Evolutionary conservation across 805 yeast species (phyloP).

Genomic region (Yarrowia sp.): DNA sequence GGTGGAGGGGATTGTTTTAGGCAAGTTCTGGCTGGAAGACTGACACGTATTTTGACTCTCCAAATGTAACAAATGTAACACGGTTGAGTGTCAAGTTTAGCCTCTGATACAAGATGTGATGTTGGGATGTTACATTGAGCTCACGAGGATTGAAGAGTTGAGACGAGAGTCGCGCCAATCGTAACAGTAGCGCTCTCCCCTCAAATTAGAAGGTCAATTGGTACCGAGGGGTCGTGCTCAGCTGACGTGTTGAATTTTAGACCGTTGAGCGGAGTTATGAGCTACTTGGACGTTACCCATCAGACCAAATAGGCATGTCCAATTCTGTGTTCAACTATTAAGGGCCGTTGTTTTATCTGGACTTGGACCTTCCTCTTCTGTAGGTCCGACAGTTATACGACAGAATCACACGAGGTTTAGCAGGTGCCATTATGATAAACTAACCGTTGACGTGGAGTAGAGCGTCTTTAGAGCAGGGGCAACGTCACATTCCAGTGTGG

Average conservation of each 20-base stretch:
- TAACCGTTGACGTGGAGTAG: background rate
- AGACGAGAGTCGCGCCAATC: too few relatives aligned
- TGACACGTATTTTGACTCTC: background rate
- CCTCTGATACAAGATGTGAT: background rate
- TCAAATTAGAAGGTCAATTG: background rate
- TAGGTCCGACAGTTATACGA: too few relatives aligned
- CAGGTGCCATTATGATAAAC: background rate
- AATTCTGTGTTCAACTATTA: too few relatives aligned
- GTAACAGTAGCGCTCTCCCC: background rate
- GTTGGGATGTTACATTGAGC: constrained; percentile 7
- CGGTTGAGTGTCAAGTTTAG: background rate
- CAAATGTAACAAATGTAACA: background rate
- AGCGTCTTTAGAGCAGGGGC: background rate
- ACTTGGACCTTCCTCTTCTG: too few relatives aligned
- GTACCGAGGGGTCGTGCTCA: too few relatives aligned
- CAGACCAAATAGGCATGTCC: too few relatives aligned
- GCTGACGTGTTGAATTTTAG: too few relatives aligned
- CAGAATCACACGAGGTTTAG: background rate
- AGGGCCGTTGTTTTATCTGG: too few relatives aligned
- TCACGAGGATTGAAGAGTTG: background rate
- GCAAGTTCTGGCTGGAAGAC: too few relatives aligned
- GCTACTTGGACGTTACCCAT: too few relatives aligned
- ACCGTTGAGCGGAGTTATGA: too few relatives aligned
- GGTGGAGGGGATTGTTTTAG: too few relatives aligned
- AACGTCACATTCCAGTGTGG: background rate